Conservation (phyloP, 2,329 filamentous ascomycete genomes). For the Neoscytalidium dimidiatum region DNA sequence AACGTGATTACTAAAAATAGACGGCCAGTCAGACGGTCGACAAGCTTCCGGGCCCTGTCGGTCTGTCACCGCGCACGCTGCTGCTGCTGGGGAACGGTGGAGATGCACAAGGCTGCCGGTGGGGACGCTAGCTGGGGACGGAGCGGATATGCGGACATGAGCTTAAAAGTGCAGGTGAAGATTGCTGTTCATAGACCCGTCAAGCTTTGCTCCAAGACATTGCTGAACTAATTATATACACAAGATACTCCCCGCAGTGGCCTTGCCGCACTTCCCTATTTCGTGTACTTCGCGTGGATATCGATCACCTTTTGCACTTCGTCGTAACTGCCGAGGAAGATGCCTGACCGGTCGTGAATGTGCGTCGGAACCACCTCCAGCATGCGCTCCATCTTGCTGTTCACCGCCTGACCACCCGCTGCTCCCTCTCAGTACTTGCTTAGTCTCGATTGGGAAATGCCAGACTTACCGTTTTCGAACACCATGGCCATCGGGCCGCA, state of each 20-base stretch:
- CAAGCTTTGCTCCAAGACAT: constrained; percentile 4
- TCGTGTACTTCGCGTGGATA: constrained; percentile 64
- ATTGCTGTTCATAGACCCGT: neutral
- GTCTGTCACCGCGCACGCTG: neutral
- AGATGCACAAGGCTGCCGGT: neutral
- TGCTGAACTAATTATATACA: constrained; percentile 7
- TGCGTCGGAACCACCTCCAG: constrained; percentile 83
- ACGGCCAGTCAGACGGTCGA: neutral
- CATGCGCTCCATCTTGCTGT: constrained; percentile 90
- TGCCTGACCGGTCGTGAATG: constrained; percentile 94
- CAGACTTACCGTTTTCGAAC: constrained; percentile 88
- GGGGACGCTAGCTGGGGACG: neutral
- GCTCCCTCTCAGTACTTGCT: constrained; percentile 24
- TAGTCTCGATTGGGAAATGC: neutral
- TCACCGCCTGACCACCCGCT: constrained; percentile 90
- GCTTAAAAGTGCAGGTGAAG: constrained; percentile 8
- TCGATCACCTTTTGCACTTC: constrained; percentile 95
- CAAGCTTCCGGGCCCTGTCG: neutral
- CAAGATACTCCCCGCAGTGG: neutral
- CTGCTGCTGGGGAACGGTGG: neutral
- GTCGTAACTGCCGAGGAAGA: constrained; percentile 92
- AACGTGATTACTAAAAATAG: constrained; percentile 13
- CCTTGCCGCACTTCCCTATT: neutral
- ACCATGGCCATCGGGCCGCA: constrained; percentile 99
- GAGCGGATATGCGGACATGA: neutral